phyloP scores from a whole-genome alignment of 179 eudicot genomes.

The Sideroxylon spinosum region DNA sequence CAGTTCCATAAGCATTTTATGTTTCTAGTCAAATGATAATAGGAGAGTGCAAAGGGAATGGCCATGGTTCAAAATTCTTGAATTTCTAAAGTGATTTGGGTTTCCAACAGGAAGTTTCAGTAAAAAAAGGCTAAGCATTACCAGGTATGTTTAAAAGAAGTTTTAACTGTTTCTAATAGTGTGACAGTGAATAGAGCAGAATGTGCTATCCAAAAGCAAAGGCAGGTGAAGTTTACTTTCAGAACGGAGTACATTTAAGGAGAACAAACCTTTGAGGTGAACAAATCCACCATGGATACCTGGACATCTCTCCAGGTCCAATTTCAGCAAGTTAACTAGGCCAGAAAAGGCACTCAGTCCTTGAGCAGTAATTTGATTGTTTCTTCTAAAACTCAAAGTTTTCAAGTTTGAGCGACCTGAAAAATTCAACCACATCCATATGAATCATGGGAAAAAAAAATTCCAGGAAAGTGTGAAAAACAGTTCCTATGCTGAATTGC shows the following conservation, averaged over 20 bases:
- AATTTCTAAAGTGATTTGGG: not conserved
- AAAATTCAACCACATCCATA: not conserved
- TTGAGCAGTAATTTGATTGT: slow-evolving; percentile 64
- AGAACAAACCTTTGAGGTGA: slow-evolving; percentile 71
- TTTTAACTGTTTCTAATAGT: not conserved
- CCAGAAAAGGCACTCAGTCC: slow-evolving; percentile 66
- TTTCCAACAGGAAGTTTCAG: not conserved
- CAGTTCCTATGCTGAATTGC: not conserved
- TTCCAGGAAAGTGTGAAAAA: not conserved
- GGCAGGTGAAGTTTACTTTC: not conserved
- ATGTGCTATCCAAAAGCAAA: not conserved
- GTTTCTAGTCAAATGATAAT: not conserved
- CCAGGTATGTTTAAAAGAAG: not conserved
- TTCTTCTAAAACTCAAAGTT: slow-evolving; percentile 66
- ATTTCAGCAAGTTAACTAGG: slow-evolving; percentile 57
- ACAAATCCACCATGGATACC: slow-evolving; percentile 83
- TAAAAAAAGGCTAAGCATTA: not conserved
- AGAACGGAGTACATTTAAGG: not conserved
- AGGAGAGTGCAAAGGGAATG: not conserved
- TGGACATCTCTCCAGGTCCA: slow-evolving; percentile 89
- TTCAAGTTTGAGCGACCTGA: slow-evolving; percentile 74
- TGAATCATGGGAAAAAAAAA: not conserved
- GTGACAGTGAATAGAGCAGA: not conserved
- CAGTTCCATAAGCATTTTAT: not conserved
- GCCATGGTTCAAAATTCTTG: too few species aligned